phyloP scores from a whole-genome alignment of 495 filamentous ascomycete species.

The Friedmanniomyces endolithicus region DNA sequence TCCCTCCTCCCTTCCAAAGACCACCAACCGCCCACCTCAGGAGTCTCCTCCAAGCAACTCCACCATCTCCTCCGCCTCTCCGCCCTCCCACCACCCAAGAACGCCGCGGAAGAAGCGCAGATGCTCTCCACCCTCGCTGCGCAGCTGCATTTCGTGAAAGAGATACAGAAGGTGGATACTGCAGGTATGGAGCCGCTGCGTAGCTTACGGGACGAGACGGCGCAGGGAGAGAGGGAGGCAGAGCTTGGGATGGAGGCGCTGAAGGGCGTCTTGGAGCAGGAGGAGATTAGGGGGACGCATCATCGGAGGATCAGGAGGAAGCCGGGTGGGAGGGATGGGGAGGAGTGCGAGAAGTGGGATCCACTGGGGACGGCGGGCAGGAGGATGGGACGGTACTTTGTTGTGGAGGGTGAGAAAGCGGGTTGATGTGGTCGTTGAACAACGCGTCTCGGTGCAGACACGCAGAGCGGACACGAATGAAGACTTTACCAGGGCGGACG shows the following conservation, averaged over 20 bases:
- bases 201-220: constrained; percentile 71
- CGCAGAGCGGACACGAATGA: too few relatives aligned
- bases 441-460: too few relatives aligned
- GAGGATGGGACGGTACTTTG: constrained; percentile 62
- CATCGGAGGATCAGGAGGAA: constrained; percentile 29
- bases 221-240: constrained; percentile 39
- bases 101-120: constrained; percentile 41
- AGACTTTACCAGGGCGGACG: too few relatives aligned
- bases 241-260: constrained; percentile 42
- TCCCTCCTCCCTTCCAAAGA: constrained; percentile 52
- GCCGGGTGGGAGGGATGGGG: constrained; percentile 21
- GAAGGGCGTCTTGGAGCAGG: constrained; percentile 41
- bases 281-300: constrained; percentile 44
- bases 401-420: constrained; percentile 52
- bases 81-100: constrained; percentile 62
- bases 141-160: constrained; percentile 79
- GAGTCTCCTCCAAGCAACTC: constrained; percentile 45
- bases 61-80: constrained; percentile 83
- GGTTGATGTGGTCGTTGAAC: constrained; percentile 1
- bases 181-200: constrained; percentile 55
- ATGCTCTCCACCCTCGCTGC: constrained; percentile 65
- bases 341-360: constrained; percentile 49
- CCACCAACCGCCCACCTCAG: constrained; percentile 23
- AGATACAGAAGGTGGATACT: constrained; percentile 72
- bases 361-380: constrained; percentile 51